Evolutionary conservation across 345 rosid species (phyloP), one percentile per base, ranked within the genome.

Genomic region (Populus nigra): DNA sequence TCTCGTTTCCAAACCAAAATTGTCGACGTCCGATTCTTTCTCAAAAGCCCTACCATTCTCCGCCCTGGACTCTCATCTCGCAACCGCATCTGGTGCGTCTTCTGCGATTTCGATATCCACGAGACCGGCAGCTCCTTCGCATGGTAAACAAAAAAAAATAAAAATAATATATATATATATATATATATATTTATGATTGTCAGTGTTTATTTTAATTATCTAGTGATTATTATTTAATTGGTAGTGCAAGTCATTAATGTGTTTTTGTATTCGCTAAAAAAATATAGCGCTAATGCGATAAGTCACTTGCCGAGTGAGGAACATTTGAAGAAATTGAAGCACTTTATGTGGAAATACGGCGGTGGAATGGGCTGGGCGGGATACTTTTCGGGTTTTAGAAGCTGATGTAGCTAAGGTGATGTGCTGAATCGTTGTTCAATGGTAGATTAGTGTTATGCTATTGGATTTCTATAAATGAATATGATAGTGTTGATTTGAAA

Each of bases 321-420:
- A 68, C 99, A 96, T 85, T 80, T 84, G 68, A 92, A 92, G 88
- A 92, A 89, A 49, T 53, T 87, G 84, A 93, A 96, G 92, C 94
- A 89, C 69, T 96, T 93, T 78, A 68, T 90, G 29, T 92, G 93
- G 94, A 89, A 91, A 78, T 57, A 90, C 76, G 97, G 92, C 18
- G 90, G 89, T 8, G 86, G 83, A 50, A 90, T 84, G 92, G 93
- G 89, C 78, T 22, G 83, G 38, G 35, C 88, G 22, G 22, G 91
- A 92, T 53, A 68, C 70, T 76, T 93, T 88, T 80, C 86, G 88
- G 55, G 75, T 93, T 69, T 72, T 71, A 50, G 91, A 92, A 77
- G 80, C 88, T 68, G 88, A 90, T 80, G 78, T 87, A 53, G 86
- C 87, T 69, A 92, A 88, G 94, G 98, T 93, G 43, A 88, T 27